Conservation (phyloP, 2,329 filamentous ascomycete species). For the Epichloe sibirici region DNA sequence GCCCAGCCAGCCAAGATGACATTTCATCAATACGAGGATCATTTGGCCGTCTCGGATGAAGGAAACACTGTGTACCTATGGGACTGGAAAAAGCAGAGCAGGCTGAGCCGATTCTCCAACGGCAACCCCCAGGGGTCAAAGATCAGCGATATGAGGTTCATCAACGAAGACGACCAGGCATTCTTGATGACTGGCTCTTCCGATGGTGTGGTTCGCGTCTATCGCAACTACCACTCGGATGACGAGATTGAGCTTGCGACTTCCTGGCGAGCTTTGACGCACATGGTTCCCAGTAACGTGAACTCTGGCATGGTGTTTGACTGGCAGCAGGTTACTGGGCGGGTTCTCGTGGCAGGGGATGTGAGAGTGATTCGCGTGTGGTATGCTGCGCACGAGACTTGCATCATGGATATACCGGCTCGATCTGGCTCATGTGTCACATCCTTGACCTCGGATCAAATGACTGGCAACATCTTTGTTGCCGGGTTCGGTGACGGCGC, state of each 20-base stretch:
- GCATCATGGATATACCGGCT: constrained; percentile 85
- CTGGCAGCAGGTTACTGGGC: constrained; percentile 96
- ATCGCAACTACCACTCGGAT: constrained; percentile 76
- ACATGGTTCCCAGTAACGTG: constrained; percentile 86
- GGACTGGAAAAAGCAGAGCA: constrained; percentile 75
- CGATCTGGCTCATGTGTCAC: constrained; percentile 93
- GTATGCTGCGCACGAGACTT: constrained; percentile 90
- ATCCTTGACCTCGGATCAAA: constrained; percentile 90
- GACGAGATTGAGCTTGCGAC: constrained; percentile 73
- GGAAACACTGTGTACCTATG: constrained; percentile 82
- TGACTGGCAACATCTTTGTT: constrained; percentile 91
- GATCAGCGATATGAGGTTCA: constrained; percentile 91
- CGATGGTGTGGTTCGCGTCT: constrained; percentile 87
- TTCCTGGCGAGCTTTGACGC: constrained; percentile 80
- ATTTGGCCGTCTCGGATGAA: constrained; percentile 87
- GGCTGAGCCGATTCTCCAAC: constrained; percentile 80
- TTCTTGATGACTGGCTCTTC: constrained; percentile 90
- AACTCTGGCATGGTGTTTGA: constrained; percentile 96
- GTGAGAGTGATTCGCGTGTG: constrained; percentile 92
- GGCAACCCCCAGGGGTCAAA: constrained; percentile 83
- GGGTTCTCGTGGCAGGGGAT: constrained; percentile 89
- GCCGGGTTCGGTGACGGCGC: constrained; percentile 95
- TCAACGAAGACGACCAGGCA: constrained; percentile 96
- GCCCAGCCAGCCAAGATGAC: constrained; percentile 86
- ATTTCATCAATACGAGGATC: constrained; percentile 96